Conservation (phyloP, 371 early-diverging fungal genomes). For the Apophysomyces trapeziformis region DNA sequence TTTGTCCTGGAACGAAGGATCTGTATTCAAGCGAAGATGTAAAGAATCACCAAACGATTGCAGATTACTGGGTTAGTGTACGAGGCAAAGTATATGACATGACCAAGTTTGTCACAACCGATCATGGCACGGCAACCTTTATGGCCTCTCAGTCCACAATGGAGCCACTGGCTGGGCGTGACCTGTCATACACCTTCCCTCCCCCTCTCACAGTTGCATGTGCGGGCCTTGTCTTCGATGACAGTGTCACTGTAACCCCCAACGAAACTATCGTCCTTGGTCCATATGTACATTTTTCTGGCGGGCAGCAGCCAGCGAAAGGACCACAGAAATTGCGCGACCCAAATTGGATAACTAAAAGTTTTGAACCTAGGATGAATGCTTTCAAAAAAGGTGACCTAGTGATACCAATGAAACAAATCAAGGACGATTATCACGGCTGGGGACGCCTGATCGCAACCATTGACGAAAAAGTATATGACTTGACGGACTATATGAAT, state of each 20-base stretch:
- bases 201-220: slow-evolving; percentile 59
- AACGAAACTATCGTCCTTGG: slow-evolving; percentile 47
- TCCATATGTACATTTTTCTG: slow-evolving; percentile 36
- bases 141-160: slow-evolving; percentile 51
- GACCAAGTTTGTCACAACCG: slow-evolving; percentile 63
- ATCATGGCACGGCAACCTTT: slow-evolving; percentile 55
- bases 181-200: slow-evolving; percentile 63
- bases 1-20: slow-evolving; percentile 61
- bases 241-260: slow-evolving; percentile 38
- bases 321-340: slow-evolving; percentile 34
- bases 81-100: slow-evolving; percentile 85
- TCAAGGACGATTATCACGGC: slow-evolving; percentile 28
- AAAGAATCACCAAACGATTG: slow-evolving; percentile 47
- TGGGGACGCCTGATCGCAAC: slow-evolving; percentile 52
- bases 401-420: slow-evolving; percentile 27
- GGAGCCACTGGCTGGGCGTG: slow-evolving; percentile 59
- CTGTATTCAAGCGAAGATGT: slow-evolving; percentile 54
- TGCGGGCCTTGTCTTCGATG: slow-evolving; percentile 49
- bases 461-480: slow-evolving; percentile 65
- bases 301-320: slow-evolving; percentile 27
- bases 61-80: slow-evolving; percentile 60
- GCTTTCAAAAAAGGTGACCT: slow-evolving; percentile 30
- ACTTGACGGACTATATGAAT: slow-evolving; percentile 56
- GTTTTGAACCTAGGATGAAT: slow-evolving; percentile 41
- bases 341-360: slow-evolving; percentile 40